Evolutionary conservation across 2,329 filamentous ascomycete genomes (phyloP), one percentile per base, ranked within the genome.

Genomic region (Aspergillus phoenicis): DNA sequence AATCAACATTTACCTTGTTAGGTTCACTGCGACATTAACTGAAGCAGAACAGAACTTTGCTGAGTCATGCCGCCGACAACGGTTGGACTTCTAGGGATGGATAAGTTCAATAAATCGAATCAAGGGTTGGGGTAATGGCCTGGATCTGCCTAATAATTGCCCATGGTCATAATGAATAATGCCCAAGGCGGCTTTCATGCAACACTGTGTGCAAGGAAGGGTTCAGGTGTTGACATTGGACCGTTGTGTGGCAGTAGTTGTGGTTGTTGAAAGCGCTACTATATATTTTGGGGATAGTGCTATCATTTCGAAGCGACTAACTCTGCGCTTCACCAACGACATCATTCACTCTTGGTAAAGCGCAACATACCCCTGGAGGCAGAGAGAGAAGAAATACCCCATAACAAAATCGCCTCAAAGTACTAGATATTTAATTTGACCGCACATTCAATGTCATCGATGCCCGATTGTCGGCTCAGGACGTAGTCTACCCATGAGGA

Each of bases 101-200:
- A 43, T 36, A 24, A 62, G 36, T 24, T 33, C 52, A 49, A 62
- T 64, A 60, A 62, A 64, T 62, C 48, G 45, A 64, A 63, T 59
- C 61, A 63, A 63, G 62, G 61, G 58, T 63, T 48, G 20, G 39
- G n/a, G 38, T 49, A 47, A 63, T 61, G 56, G 17, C 39, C 39
- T 33, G 26, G 52, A 53, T 57, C 52, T 38, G 57, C 59, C 36
- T 30, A 63, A 57, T 59, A 52, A 59, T 62, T 60, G 57, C 52
- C 43, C 8, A 20, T 28, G 26, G 15, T n/a, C 6, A 26, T 17
- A 17, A 28, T 22, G 2, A 36, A 13, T 26, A 11, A 11, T 13
- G 39, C 24, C 17, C 4, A n/a, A 47, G 11, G 10, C 11, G n/a
- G 24, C 20, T 20, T 15, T 26, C 17, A 11, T 20, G 30, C n/a